Base-by-base conservation (phyloP, 345 rosid species). In the Sonneratia caseolaris region DNA sequence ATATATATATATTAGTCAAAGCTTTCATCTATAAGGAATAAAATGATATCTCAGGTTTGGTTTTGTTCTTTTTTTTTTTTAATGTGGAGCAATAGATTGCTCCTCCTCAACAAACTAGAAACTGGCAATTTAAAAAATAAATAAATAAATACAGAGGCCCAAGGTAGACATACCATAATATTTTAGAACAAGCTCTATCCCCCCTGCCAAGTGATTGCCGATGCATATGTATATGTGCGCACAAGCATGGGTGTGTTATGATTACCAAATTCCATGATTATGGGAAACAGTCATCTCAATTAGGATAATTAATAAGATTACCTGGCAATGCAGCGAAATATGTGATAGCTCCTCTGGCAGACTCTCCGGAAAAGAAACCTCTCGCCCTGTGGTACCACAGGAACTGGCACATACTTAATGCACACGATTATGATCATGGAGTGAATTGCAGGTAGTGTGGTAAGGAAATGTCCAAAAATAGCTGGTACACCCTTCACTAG, bases 251-350 rank as follows among this genome's bases (percentile, higher is more conserved):
- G 32, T 27, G 5, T 40, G 43, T 40, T 40, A 40, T 40, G 9
- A 4, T 48, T 48, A 14, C 59, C 22, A 19, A 53, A 53, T 53
- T 53, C 59, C 59, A 53, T 53, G 59, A 53, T 53, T 19, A 6
- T 62, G 68, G 18, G 36, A 15, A 48, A 4, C 3, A 37, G 43
- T 66, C 32, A 38, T 40, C 32, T 67, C 40, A 11, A 13, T 10
- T 67, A 37, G 13, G 10, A 14, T 57, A 53, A 21, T 21, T 71
- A 71, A 12, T 51, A 51, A 75, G 64, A 74, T 76, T 80, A 95
- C 99, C 99, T 89, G 71, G 98, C 99, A 77, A 95, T 84, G 77
- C 97, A 93, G 16, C 94, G 98, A 79, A 93, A 93, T 66, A 91
- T 84, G 83, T 89, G 93, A 79, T 86, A 91, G 84, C 86, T 73